Conservation (phyloP, 2,329 filamentous ascomycete genomes). For the Tolypocladium tundrense region DNA sequence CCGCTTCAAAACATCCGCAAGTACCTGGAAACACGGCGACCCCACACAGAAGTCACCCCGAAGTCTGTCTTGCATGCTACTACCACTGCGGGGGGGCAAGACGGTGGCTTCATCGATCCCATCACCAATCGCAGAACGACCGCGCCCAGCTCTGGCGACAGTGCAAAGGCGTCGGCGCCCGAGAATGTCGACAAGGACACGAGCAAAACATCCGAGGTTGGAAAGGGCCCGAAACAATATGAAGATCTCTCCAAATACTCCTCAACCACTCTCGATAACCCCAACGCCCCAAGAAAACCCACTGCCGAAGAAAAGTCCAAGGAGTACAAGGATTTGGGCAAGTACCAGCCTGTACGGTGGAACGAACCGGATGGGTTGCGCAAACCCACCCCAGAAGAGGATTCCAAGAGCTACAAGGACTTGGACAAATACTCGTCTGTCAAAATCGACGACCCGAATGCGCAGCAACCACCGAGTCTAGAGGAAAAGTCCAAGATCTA, state of each 20-base stretch:
- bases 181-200: neutral
- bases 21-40: constrained; percentile 14
- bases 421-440: constrained; percentile 19
- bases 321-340: constrained; percentile 23
- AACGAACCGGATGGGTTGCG: constrained; percentile 15
- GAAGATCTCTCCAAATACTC: constrained; percentile 23
- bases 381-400: constrained; percentile 15
- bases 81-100: constrained; percentile 6
- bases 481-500: constrained; percentile 22
- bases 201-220: neutral
- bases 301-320: constrained; percentile 20
- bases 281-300: constrained; percentile 11
- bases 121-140: constrained; percentile 43
- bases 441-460: constrained; percentile 12
- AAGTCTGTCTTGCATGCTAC: constrained; percentile 15
- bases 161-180: neutral
- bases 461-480: constrained; percentile 13
- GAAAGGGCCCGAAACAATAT: neutral
- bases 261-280: constrained; percentile 17
- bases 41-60: constrained; percentile 9
- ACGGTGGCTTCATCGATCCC: constrained; percentile 35
- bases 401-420: constrained; percentile 22
- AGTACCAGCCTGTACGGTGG: constrained; percentile 14
- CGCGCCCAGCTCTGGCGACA: neutral
- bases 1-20: constrained; percentile 23